These are phyloP conservation scores for Coniochaeta pulveracea DNA, from an alignment of 2,329 filamentous ascomycete species.

Conservation along the genomic window DNA sequence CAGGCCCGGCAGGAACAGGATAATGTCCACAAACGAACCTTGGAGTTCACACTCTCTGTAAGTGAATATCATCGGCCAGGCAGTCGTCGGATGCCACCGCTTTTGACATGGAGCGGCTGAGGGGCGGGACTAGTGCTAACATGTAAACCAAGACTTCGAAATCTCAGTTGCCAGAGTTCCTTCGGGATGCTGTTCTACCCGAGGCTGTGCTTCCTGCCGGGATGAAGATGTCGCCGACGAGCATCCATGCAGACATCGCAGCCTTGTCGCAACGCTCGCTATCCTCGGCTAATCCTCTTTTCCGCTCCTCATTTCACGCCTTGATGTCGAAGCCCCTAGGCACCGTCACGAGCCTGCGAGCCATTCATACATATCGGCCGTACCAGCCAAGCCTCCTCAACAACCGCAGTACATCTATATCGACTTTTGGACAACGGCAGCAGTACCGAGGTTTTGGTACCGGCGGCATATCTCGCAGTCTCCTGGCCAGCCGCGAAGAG, in stretches of 20 bases:
- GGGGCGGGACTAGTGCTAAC: no score
- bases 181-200: constrained; percentile 14
- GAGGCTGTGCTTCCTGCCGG: constrained; percentile 16
- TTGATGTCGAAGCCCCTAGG: constrained; percentile 12
- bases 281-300: constrained; percentile 14
- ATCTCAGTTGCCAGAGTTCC: constrained; percentile 21
- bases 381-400: constrained; percentile 10
- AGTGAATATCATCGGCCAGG: no score
- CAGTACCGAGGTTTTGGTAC: constrained; percentile 12
- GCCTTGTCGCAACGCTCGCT: constrained; percentile 10
- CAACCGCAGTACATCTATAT: constrained; percentile 8
- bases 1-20: no score
- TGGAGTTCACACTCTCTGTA: no score
- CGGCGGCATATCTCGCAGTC: constrained; percentile 43
- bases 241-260: constrained; percentile 12
- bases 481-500: constrained; percentile 79
- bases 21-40: no score
- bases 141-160: constrained; percentile 6
- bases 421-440: constrained; percentile 6
- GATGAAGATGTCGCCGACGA: constrained; percentile 12
- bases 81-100: no score
- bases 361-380: constrained; percentile 14
- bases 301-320: constrained; percentile 13
- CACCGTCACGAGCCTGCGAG: constrained; percentile 11
- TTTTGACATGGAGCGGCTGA: no score